phyloP scores from a whole-genome alignment of 805 yeast genomes.

The Hanseniaspora opuntiae region DNA sequence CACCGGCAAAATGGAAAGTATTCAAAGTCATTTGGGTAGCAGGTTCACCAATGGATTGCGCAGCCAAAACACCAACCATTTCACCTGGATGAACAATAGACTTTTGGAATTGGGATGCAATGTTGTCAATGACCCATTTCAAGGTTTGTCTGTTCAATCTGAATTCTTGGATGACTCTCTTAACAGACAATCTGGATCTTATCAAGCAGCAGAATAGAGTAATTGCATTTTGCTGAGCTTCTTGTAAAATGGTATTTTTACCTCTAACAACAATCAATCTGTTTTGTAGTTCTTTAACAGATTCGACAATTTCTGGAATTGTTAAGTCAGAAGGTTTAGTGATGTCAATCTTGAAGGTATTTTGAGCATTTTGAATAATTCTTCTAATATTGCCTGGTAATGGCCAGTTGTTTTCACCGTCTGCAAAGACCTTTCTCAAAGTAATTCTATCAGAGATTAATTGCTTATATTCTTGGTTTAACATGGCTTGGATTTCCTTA shows the following conservation, averaged over 20 bases:
- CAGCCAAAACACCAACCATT: conserved; percentile 96
- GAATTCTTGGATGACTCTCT: conserved; percentile 85
- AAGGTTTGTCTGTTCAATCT: conserved; percentile 73
- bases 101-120: conserved; percentile 84
- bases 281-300: conserved; percentile 55
- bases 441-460: conserved; percentile 62
- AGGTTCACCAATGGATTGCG: conserved; percentile 96
- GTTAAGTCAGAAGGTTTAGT: conserved; percentile 81
- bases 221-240: conserved; percentile 89
- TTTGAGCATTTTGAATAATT: conserved; percentile 92
- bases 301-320: conserved; percentile 60
- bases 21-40: conserved; percentile 96
- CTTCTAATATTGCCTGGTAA: conserved; percentile 94
- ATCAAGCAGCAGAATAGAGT: conserved; percentile 77
- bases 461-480: conserved; percentile 78
- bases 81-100: conserved; percentile 93
- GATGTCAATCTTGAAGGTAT: conserved; percentile 86
- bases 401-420: conserved; percentile 96
- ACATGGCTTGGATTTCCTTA: conserved; percentile 58
- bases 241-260: conserved; percentile 50
- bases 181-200: conserved; percentile 80
- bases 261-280: conserved; percentile 75
- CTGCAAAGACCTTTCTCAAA: conserved; percentile 72
- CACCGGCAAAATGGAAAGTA: conserved; percentile 97
- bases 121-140: conserved; percentile 90